Evolutionary conservation across 2,329 filamentous ascomycete genomes (phyloP), one percentile per base, ranked within the genome.

Genomic region (Scedosporium dehoogii): DNA sequence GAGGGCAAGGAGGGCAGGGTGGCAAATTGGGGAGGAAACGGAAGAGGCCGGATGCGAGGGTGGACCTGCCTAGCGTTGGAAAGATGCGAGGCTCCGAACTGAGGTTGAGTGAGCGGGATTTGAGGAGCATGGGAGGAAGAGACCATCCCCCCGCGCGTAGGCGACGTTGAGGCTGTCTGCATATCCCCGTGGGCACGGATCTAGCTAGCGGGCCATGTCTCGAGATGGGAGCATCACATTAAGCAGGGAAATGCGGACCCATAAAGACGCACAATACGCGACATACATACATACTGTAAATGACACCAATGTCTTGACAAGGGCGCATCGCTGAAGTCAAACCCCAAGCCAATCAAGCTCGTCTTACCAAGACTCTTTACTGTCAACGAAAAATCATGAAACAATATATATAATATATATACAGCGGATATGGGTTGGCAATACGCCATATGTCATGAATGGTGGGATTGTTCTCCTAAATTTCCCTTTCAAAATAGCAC

Each of bases 41-140:
- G 63, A 76, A 69, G 61, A 79, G 71, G 68, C 66, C 71, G 76
- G 82, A 74, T 79, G 85, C 66, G 76, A 85, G 73, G 78, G 85
- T 96, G 44, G 91, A 90, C 65, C 85, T 85, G 33, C 91, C 93
- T 0, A 86, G 83, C 2, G 85, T 97, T 12, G 94, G 94, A 0
- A 90, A 81, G 72, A 88, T 97, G 72, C 85, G 80, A 65, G 89
- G 90, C 3, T 92, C 92, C 0, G 90, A 90, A 70, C 74, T 97
- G 76, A 88, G 81, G 66, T 74, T 97, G 68, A 96, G 87, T 70
- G 86, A 88, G 70, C 82, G 82, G 68, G 93, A 97, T 74, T 82
- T 97, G 6, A 79, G 77, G 67, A 82, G 82, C 62, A 91, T 94
- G 65, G 83, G 89, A 68, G 85, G 86, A 0, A 74, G 21, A 16